Evolutionary conservation across 768 basidiomycete genomes (phyloP).

Genomic region (Psilocybe subaeruginosa): DNA sequence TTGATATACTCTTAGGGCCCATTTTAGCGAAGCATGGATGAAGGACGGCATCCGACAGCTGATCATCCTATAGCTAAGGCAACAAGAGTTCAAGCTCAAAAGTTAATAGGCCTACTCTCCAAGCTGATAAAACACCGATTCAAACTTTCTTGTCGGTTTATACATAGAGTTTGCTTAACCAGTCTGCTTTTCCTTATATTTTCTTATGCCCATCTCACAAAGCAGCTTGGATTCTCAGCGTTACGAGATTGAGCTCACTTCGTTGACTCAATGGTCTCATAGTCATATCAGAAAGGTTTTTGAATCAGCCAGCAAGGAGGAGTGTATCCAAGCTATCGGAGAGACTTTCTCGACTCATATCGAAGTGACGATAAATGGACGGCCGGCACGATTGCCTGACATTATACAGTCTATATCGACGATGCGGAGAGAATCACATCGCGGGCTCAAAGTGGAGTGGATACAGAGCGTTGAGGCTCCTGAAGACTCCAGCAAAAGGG

Average conservation of each 20-base stretch:
- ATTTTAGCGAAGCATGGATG: neutral
- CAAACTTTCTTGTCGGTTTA: too few species aligned
- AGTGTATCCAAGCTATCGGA: conserved; percentile 43
- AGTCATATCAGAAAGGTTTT: conserved; percentile 53
- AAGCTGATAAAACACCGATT: too few species aligned
- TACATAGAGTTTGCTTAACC: neutral
- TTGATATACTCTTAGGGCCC: too few species aligned
- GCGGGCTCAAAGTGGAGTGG: conserved; percentile 53
- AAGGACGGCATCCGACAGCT: neutral
- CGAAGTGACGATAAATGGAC: conserved; percentile 46
- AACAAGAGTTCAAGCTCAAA: neutral
- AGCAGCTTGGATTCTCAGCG: too few species aligned
- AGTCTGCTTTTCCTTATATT: too few species aligned
- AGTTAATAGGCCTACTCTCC: too few species aligned
- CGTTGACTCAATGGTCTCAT: conserved; percentile 52
- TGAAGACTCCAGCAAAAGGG: conserved; percentile 43
- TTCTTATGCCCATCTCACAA: too few species aligned
- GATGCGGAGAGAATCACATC: conserved; percentile 40
- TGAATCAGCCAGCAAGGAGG: conserved; percentile 48
- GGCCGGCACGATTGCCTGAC: conserved; percentile 36
- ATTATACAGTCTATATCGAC: conserved; percentile 44
- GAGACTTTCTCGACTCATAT: conserved; percentile 47
- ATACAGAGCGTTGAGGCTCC: conserved; percentile 46
- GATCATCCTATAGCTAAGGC: neutral
- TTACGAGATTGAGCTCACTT: conserved; percentile 30